These are phyloP conservation scores for Penicillium simplicissimum DNA, from an alignment of 495 filamentous ascomycete genomes.

Conservation along the genomic window DNA sequence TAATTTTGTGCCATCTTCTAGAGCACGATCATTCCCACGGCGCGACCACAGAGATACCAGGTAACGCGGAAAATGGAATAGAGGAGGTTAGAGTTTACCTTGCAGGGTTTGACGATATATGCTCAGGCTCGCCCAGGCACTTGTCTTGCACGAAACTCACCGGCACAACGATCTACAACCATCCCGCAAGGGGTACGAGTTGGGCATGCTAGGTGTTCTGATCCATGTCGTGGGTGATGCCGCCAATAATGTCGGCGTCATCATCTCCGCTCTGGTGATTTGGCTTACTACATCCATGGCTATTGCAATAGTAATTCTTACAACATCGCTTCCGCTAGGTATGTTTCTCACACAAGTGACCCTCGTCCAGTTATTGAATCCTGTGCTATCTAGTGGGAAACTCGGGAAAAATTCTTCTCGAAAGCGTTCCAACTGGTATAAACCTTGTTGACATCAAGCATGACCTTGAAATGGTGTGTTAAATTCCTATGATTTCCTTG, in stretches of 20 bases:
- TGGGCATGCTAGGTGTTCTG: neutral
- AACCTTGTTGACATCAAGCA: neutral
- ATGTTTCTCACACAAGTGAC: neutral
- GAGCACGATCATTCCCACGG: neutral
- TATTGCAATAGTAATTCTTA: conserved; percentile 31
- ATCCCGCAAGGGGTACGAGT: neutral
- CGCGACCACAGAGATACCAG: neutral
- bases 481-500: neutral
- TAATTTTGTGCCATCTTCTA: neutral
- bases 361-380: neutral
- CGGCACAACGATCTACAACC: neutral
- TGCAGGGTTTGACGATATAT: neutral
- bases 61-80: neutral
- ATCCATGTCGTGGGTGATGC: neutral
- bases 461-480: neutral
- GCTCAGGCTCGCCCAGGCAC: neutral
- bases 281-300: conserved; percentile 39
- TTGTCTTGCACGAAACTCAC: neutral
- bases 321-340: neutral
- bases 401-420: neutral
- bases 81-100: neutral
- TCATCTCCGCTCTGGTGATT: conserved; percentile 38
- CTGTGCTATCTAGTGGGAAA: neutral
- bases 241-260: neutral
- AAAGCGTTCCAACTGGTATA: neutral